These are phyloP conservation scores for Bipolaris bicolor DNA, from an alignment of 2,329 filamentous ascomycete genomes.

Conservation along the genomic window DNA sequence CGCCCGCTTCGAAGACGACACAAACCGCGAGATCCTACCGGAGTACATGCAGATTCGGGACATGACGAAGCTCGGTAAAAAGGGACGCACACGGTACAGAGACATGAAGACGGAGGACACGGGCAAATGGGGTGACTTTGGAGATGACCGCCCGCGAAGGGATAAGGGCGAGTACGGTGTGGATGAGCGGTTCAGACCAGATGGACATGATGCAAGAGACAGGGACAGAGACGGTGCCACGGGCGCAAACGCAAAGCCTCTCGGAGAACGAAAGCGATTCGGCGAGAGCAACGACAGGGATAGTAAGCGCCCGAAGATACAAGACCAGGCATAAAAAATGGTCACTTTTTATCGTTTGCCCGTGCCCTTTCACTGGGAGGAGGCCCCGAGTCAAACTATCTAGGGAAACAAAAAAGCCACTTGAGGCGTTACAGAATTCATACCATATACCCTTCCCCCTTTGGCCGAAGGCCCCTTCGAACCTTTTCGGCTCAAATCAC, in stretches of 20 bases:
- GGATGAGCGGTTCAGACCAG: constrained; percentile 73
- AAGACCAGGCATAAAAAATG: constrained; percentile 31
- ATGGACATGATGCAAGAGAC: constrained; percentile 55
- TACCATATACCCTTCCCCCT: background rate
- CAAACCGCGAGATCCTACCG: constrained; percentile 81
- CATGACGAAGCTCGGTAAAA: constrained; percentile 91
- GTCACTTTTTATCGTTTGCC: background rate
- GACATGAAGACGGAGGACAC: constrained; percentile 92
- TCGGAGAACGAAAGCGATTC: constrained; percentile 66
- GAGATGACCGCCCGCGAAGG: constrained; percentile 54
- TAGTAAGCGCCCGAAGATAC: constrained; percentile 53
- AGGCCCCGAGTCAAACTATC: background rate
- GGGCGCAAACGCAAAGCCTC: constrained; percentile 73
- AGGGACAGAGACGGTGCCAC: constrained; percentile 57
- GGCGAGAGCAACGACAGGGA: constrained; percentile 50
- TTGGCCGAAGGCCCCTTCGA: background rate
- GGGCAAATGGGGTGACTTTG: constrained; percentile 77
- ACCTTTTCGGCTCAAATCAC: constrained; percentile 1
- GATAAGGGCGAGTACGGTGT: constrained; percentile 53
- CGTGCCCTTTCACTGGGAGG: background rate
- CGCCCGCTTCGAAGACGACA: constrained; percentile 80
- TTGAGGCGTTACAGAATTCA: constrained; percentile 9
- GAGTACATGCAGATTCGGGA: constrained; percentile 92
- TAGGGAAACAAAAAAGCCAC: constrained; percentile 4
- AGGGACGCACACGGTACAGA: constrained; percentile 87